A percentile compares a stretch with the other conserved stretches of the same genome.
Conservation (phyloP, 139 green algal species). For the Coelastrella sp. region DNA sequence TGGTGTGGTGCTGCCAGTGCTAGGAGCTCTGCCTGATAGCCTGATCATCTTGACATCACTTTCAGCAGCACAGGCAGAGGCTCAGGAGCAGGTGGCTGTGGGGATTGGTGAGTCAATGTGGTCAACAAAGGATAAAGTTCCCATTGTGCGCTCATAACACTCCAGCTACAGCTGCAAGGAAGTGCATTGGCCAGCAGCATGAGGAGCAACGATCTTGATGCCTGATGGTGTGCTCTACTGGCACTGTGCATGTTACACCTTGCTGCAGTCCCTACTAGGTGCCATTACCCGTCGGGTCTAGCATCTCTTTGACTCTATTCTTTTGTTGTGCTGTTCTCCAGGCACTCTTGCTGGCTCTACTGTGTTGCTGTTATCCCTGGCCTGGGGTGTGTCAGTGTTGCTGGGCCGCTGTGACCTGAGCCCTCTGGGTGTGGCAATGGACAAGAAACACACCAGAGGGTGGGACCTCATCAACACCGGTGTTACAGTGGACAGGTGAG, state of each 20-base stretch:
- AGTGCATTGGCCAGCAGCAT: too few relatives aligned
- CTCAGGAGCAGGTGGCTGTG: constrained; percentile 60
- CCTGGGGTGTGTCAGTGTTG: constrained; percentile 62
- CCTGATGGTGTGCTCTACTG: too few relatives aligned
- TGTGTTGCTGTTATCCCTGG: constrained; percentile 73
- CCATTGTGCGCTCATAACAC: too few relatives aligned
- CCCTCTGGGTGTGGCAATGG: constrained; percentile 41
- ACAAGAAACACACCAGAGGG: constrained; percentile 57
- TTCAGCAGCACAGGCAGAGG: constrained; percentile 29
- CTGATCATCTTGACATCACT: constrained; percentile 70
- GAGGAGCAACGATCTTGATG: too few relatives aligned
- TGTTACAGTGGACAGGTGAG: constrained; percentile 24
- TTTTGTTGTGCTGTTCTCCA: background rate
- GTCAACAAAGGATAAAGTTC: background rate
- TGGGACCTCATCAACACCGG: constrained; percentile 14
- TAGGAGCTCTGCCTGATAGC: constrained; percentile 72
- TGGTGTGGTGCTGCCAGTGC: constrained; percentile 63
- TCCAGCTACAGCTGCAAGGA: too few relatives aligned
- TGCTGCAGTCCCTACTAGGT: too few relatives aligned
- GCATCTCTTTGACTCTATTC: too few relatives aligned
- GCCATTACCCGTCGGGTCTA: too few relatives aligned
- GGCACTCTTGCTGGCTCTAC: constrained; percentile 72
- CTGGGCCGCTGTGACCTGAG: constrained; percentile 69
- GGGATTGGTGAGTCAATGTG: constrained; percentile 36
- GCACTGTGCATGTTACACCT: too few relatives aligned